Evolutionary conservation across 768 basidiomycete species (phyloP), one percentile per base, ranked within the genome.

Genomic region (Psilocybe cyanescens): DNA sequence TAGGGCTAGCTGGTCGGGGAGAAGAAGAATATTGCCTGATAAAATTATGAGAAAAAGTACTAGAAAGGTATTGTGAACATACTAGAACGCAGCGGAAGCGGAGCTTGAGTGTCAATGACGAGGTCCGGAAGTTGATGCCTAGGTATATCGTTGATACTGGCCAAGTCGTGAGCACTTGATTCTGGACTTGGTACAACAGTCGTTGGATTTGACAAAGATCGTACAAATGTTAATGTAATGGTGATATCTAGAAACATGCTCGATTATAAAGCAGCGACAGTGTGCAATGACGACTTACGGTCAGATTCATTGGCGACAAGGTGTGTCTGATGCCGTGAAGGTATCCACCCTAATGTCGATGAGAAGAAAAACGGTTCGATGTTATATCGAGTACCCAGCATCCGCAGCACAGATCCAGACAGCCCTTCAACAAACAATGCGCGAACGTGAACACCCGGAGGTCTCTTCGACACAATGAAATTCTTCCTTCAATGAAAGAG

Each of bases 301-400:
- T 81, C 79, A 17, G 75, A 72, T 52, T 75, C 47, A 1, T 72
- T 62, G 1, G 66, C 68, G 0, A 67, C 37, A 0, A 80, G 59
- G 60, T 76, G 76, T 56, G 85, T 83, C 61, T 83, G 84, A 64
- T 84, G 86, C 59, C 85, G 77, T 12, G 83, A 77, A 9, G 86
- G 86, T 65, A 86, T 87, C 83, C 83, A 84, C 48, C 84, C 83
- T 5, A 85, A 68, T 1, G 85, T 83, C 1, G 86, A 87, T 0
- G 85, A 84, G 68, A 87, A 88, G 67, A 84, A 88, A 70, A 88
- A 87, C 0, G 87, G 87, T 62, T 88, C 87, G 59, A 88, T 75
- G 46, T 76, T 75, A 58, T 83, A 86, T 76, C 70, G 81, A 0
- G 79, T 77, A 12, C 86, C 86, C 5, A 87, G 72, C 78, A 86